Evolutionary conservation across 2,329 filamentous ascomycete species (phyloP).

Genomic region (Graphilbum sp.): DNA sequence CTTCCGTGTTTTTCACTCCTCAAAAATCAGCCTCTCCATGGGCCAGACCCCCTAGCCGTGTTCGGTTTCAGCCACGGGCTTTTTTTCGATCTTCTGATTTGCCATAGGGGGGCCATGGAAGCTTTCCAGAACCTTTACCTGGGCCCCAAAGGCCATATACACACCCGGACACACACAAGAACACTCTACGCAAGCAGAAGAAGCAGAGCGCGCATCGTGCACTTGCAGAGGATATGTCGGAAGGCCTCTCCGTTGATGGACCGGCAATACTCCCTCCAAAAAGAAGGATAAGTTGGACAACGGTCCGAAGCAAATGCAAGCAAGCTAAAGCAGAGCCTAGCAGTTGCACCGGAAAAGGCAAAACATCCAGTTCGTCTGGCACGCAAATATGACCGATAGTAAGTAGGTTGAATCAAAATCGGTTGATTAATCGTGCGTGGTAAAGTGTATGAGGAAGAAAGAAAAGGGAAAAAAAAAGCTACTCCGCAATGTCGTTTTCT

Average conservation of each 20-base stretch:
- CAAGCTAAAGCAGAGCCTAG: neutral
- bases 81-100: no score
- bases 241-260: neutral
- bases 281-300: neutral
- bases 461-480: constrained; percentile 9
- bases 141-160: no score
- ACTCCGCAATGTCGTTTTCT: no score
- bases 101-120: no score
- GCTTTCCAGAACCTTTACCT: no score
- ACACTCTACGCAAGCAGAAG: no score
- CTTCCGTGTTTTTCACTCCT: no score
- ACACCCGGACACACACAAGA: no score
- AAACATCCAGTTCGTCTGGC: constrained; percentile 28
- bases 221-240: neutral
- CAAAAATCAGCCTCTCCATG: no score
- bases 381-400: constrained; percentile 44
- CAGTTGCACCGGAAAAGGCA: constrained; percentile 1
- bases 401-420: constrained; percentile 31
- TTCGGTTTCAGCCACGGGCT: no score
- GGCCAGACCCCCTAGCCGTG: no score
- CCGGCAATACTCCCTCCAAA: neutral
- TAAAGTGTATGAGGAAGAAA: constrained; percentile 24
- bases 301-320: neutral
- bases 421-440: constrained; percentile 45
- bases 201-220: no score